Conservation (phyloP, 2,329 filamentous ascomycete genomes). For the Exophiala oligosperma region DNA sequence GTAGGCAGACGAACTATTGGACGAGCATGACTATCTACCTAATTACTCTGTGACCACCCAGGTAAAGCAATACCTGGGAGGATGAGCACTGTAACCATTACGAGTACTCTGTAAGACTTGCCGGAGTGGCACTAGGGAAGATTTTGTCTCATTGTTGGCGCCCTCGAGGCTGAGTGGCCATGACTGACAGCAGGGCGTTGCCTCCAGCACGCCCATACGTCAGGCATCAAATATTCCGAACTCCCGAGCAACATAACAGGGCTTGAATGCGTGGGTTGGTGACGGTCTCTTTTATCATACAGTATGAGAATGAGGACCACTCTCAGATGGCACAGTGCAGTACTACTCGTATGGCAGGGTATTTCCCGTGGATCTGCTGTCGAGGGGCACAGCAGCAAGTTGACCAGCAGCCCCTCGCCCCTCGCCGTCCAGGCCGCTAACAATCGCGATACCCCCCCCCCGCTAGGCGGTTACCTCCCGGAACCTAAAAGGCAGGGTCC, state of each 20-base stretch:
- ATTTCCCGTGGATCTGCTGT: slow-evolving; percentile 1
- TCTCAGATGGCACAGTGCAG: neutral
- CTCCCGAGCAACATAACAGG: neutral
- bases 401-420: neutral
- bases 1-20: neutral
- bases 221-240: neutral
- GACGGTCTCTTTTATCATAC: neutral
- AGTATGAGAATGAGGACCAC: no score
- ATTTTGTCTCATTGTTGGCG: no score
- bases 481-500: neutral
- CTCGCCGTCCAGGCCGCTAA: slow-evolving; percentile 2
- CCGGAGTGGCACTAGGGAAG: no score
- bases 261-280: neutral
- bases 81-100: no score
- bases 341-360: neutral
- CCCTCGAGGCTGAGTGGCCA: no score
- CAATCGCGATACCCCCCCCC: neutral
- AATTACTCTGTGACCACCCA: no score
- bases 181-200: neutral
- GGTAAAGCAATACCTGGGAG: no score
- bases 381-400: slow-evolving; percentile 3
- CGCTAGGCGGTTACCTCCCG: neutral
- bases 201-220: neutral
- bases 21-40: neutral
- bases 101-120: no score